Base-by-base conservation (phyloP, 2,329 filamentous ascomycete genomes). In the Trichoderma polysporum region DNA sequence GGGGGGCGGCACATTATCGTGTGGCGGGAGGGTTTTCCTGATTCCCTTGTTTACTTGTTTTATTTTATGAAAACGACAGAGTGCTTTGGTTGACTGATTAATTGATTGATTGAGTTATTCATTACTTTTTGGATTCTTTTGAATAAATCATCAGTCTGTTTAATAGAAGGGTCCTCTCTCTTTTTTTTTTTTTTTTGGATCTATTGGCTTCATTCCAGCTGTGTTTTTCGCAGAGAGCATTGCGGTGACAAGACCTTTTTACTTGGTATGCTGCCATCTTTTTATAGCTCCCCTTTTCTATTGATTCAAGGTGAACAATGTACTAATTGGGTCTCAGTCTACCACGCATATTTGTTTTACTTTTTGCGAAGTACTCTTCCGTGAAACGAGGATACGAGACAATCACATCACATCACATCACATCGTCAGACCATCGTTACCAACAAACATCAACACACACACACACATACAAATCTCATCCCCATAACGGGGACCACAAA, bases 11-110 rank as follows among this genome's bases (percentile, higher is more conserved):
- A 12, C 37, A 33, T 52, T 53, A 29, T 37, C 25, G 57, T 60
- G 39, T 41, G 50, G 27, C 47, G 4, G 6, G 13, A 47, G 19
- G 41, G 25, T 27, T 29, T 33, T 27, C 31, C 15, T 45, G 66
- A 65, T 53, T 61, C 19, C 33, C 33, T 53, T 47, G 27, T 33
- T 53, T 64, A 68, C 71, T 72, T 70, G 64, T 66, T 59, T 49
- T 33, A 45, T 47, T 59, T 45, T 27, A 59, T 41, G 17, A 57
- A n/a, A n/a, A 47, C n/a, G 27, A 31, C 56, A 19, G 27, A 59
- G 54, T 13, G 31, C 19, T 7, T 15, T 31, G 39, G 12, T 35
- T 52, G 25, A 13, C 19, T 41, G 8, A 31, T 12, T 19, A n/a
- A n/a, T n/a, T n/a, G n/a, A n/a, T 45, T 31, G 4, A n/a, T 27